phyloP scores from a whole-genome alignment of 306 rosid species.

The Hippophae tibetana region DNA sequence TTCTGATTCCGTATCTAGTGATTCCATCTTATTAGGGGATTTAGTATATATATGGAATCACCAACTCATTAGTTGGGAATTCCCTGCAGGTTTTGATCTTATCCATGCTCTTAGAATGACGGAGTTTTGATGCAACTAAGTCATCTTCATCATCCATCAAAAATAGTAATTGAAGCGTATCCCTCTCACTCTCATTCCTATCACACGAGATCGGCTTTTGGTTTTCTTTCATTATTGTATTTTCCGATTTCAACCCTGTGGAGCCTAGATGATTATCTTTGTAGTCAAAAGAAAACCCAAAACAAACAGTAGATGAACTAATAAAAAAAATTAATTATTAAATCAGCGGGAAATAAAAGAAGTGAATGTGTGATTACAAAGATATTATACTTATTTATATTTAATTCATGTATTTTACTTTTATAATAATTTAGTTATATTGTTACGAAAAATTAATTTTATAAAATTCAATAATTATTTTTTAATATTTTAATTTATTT shows the following conservation, averaged over 20 bases:
- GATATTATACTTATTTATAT: too few relatives aligned
- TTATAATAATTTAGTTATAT: too few relatives aligned
- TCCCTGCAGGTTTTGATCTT: conserved; percentile 22
- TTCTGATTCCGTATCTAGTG: conserved; percentile 26
- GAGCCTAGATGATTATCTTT: too few relatives aligned
- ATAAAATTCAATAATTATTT: too few relatives aligned
- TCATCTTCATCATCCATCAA: conserved; percentile 17
- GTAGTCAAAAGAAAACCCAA: conserved; percentile 25
- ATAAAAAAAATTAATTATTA: too few relatives aligned
- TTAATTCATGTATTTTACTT: too few relatives aligned
- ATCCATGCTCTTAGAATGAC: conserved; percentile 8
- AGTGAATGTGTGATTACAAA: too few relatives aligned
- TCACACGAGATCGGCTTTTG: conserved; percentile 22
- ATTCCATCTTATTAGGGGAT: conserved; percentile 30
- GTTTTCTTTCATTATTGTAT: conserved; percentile 29
- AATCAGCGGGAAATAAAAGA: too few relatives aligned
- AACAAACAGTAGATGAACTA: too few relatives aligned
- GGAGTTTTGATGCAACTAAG: conserved; percentile 20
- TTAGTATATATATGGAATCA: conserved; percentile 20
- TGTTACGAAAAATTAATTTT: too few relatives aligned
- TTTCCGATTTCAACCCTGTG: conserved; percentile 28
- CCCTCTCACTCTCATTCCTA: conserved; percentile 28
- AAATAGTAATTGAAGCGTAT: conserved; percentile 15
- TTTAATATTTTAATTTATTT: too few relatives aligned
- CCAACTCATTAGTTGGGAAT: too few relatives aligned